These are phyloP conservation scores for Monilinia vaccinii-corymbosi DNA, from an alignment of 2,329 filamentous ascomycete genomes.

Conservation along the genomic window DNA sequence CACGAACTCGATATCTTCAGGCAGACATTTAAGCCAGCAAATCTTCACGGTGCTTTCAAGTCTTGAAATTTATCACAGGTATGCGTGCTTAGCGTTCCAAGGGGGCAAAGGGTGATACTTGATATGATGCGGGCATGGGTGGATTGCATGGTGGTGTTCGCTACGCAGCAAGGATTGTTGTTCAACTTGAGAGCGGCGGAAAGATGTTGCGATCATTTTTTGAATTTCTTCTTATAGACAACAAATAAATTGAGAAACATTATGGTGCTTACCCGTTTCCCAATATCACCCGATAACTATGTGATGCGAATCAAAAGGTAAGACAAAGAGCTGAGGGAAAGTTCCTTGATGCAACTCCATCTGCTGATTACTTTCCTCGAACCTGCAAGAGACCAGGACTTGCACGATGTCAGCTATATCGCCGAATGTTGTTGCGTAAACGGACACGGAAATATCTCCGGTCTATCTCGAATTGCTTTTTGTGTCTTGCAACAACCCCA, in stretches of 20 bases:
- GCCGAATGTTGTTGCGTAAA: background rate
- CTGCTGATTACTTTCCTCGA: background rate
- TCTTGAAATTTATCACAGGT: background rate
- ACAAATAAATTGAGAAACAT: background rate
- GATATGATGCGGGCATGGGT: background rate
- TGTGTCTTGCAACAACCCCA: background rate
- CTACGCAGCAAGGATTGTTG: background rate
- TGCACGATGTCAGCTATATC: background rate
- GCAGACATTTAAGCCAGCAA: slow-evolving; percentile 9
- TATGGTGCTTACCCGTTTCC: background rate
- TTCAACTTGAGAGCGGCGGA: background rate
- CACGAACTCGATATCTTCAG: slow-evolving; percentile 9
- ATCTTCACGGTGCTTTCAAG: slow-evolving; percentile 11
- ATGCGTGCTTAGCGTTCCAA: background rate
- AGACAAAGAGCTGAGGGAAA: background rate
- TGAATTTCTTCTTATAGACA: slow-evolving; percentile 1
- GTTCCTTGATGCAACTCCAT: background rate
- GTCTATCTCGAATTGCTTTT: background rate
- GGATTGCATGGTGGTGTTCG: slow-evolving; percentile 4
- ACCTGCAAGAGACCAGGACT: background rate
- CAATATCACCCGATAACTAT: background rate
- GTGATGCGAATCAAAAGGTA: background rate
- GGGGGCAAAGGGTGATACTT: background rate
- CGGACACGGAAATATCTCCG: background rate
- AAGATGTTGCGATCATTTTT: background rate